Conservation (phyloP, 805 yeast species). For the Wickerhamiella hasegawae region DNA sequence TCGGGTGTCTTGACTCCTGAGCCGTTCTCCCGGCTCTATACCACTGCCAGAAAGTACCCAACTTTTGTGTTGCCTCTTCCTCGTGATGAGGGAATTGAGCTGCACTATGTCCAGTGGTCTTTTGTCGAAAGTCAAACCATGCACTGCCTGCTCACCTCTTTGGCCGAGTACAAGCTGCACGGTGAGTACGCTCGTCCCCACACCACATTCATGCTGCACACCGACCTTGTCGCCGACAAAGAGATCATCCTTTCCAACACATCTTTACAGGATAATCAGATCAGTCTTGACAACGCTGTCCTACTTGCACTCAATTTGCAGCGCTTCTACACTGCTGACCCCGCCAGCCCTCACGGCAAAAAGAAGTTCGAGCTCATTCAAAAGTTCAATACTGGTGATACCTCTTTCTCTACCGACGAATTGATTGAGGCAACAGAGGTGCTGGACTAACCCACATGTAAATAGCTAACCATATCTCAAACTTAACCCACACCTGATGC, state of each 20-base stretch:
- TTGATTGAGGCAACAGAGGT: constrained; percentile 63
- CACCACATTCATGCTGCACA: constrained; percentile 77
- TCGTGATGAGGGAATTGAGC: constrained; percentile 36
- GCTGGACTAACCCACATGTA: constrained; percentile 43
- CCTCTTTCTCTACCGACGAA: constrained; percentile 46
- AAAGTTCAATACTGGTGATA: constrained; percentile 55
- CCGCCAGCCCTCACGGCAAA: constrained; percentile 22
- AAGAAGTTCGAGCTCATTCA: constrained; percentile 42
- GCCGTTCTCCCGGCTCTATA: constrained; percentile 46
- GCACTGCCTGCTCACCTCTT: constrained; percentile 79
- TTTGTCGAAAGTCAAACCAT: constrained; percentile 71
- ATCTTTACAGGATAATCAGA: constrained; percentile 44
- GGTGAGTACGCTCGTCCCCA: constrained; percentile 90
- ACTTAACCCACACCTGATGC: too few species aligned
- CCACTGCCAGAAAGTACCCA: constrained; percentile 58
- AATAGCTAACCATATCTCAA: too few species aligned
- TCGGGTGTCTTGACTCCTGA: constrained; percentile 45
- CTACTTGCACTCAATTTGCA: constrained; percentile 29
- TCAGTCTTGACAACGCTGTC: constrained; percentile 64
- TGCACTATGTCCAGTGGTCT: constrained; percentile 89
- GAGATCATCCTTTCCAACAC: constrained; percentile 76
- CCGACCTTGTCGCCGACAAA: constrained; percentile 45
- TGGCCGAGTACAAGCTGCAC: constrained; percentile 83
- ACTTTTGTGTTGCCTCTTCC: constrained; percentile 85
- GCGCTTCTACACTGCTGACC: constrained; percentile 40